Percentiles rank a stretch among this genome's conserved stretches.
Conservation (phyloP, 2,329 filamentous ascomycete genomes). For the Paracorniculantispora psalliotae region DNA sequence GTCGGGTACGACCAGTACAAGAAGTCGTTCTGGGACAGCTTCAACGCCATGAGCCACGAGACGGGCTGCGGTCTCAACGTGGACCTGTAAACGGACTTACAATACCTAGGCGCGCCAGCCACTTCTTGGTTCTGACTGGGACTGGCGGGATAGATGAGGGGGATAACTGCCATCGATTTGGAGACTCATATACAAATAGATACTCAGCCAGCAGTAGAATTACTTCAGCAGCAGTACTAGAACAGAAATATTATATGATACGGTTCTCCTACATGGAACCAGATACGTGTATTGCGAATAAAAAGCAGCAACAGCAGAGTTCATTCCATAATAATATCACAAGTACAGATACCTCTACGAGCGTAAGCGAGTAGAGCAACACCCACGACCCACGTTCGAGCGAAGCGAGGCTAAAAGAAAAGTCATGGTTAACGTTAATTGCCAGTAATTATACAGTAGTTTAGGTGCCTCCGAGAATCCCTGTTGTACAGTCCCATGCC, state of each 20-base stretch:
- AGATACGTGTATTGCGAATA: too few relatives aligned
- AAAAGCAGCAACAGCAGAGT: too few relatives aligned
- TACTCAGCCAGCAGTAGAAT: too few relatives aligned
- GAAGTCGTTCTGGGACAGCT: not conserved
- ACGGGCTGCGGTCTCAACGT: not conserved
- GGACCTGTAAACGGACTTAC: constrained; percentile 3
- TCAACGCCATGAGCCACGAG: not conserved
- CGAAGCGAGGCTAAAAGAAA: not conserved
- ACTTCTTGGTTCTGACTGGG: too few relatives aligned
- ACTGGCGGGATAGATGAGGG: too few relatives aligned
- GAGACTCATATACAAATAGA: too few relatives aligned
- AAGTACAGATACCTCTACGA: not conserved
- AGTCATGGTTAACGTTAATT: not conserved
- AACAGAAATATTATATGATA: too few relatives aligned
- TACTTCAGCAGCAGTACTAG: too few relatives aligned
- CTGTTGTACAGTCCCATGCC: constrained; percentile 5
- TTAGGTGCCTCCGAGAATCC: not conserved
- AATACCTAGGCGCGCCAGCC: too few relatives aligned
- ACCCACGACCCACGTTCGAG: not conserved
- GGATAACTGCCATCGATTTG: too few relatives aligned
- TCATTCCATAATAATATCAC: too few relatives aligned
- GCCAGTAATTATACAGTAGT: not conserved
- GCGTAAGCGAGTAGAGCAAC: not conserved
- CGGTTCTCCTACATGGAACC: too few relatives aligned
- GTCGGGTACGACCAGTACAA: not conserved